A percentile compares a stretch with the other conserved stretches of the same genome.
phyloP scores from a whole-genome alignment of 805 yeast genomes.

The Cyberlindnera mississippiensis region DNA sequence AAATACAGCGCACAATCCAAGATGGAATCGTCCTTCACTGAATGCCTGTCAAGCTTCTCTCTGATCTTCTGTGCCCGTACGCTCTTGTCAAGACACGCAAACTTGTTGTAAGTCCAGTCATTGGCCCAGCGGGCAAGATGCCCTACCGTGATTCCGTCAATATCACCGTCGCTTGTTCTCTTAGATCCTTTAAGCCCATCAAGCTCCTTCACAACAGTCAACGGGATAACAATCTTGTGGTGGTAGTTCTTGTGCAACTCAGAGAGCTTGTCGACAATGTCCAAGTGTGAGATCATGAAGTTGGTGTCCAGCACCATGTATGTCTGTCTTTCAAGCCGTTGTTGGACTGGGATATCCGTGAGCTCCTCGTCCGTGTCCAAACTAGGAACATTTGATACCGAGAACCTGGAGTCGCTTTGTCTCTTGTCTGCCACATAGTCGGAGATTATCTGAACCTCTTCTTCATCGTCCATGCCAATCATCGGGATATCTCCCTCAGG shows the following conservation, averaged over 20 bases:
- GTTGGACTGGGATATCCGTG: slow-evolving; percentile 10
- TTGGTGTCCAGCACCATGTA: slow-evolving; percentile 78
- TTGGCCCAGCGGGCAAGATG: slow-evolving; percentile 66
- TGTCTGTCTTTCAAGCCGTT: slow-evolving; percentile 24
- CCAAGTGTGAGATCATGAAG: slow-evolving; percentile 66
- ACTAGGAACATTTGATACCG: not conserved
- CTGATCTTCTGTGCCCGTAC: slow-evolving; percentile 61
- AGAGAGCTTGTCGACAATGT: slow-evolving; percentile 50
- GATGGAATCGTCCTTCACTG: slow-evolving; percentile 73
- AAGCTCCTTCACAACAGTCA: slow-evolving; percentile 67
- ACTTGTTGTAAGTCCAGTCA: slow-evolving; percentile 64
- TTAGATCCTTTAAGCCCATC: slow-evolving; percentile 68
- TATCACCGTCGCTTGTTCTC: slow-evolving; percentile 11
- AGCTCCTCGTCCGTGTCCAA: slow-evolving; percentile 1
- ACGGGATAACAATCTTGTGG: slow-evolving; percentile 62
- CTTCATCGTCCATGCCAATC: slow-evolving; percentile 44
- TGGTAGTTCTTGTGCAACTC: slow-evolving; percentile 37
- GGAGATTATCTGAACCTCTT: slow-evolving; percentile 41
- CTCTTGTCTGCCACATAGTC: slow-evolving; percentile 33
- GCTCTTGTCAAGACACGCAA: slow-evolving; percentile 48
- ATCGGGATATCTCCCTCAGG: slow-evolving; percentile 42
- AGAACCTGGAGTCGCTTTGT: slow-evolving; percentile 3
- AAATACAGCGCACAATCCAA: slow-evolving; percentile 78
- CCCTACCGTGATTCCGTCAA: slow-evolving; percentile 39
- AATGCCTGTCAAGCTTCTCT: slow-evolving; percentile 45